These are phyloP conservation scores for Pavlovales sp. DNA, from an alignment of 208 protist species.

Conservation along the genomic window DNA sequence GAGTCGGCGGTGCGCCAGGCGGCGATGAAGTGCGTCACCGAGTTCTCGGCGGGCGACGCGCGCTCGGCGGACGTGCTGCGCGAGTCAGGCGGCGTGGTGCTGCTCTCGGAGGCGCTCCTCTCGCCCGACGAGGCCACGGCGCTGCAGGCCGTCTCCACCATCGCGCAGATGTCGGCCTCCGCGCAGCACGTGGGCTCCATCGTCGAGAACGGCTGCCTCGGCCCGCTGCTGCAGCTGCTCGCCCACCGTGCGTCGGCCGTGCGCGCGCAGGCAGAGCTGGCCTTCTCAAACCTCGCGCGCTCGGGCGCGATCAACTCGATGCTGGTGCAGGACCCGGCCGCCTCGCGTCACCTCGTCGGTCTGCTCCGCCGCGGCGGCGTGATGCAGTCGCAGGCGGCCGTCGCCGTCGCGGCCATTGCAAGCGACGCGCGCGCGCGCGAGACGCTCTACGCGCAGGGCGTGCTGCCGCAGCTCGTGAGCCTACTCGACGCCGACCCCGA, in stretches of 20 bases:
- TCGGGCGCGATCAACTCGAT: background rate
- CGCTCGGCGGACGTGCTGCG: background rate
- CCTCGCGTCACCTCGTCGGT: background rate
- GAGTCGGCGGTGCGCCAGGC: background rate
- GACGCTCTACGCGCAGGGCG: slow-evolving; percentile 3
- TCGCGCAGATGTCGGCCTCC: slow-evolving; percentile 7
- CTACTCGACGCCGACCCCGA: slow-evolving; percentile 10
- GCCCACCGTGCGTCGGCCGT: background rate
- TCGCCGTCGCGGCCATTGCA: slow-evolving; percentile 6
- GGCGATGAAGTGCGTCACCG: background rate
- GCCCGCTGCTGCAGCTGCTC: slow-evolving; percentile 2
- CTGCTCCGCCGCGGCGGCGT: slow-evolving; percentile 5
- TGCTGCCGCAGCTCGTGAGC: background rate
- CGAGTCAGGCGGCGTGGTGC: slow-evolving; percentile 12
- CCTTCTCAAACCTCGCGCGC: background rate
- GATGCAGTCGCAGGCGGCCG: background rate
- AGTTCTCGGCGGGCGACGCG: background rate
- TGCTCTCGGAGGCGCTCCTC: slow-evolving; percentile 15
- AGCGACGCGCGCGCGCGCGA: background rate
- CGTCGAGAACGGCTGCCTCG: background rate
- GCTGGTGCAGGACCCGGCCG: slow-evolving; percentile 14
- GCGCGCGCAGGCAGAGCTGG: background rate
- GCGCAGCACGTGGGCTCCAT: background rate
- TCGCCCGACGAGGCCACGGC: background rate
- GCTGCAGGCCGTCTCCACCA: slow-evolving; percentile 6